Percentiles rank a stretch among this genome's conserved stretches.
These are phyloP conservation scores for Austroboletus niveus DNA, from an alignment of 1,284 basidiomycete genomes.

Conservation along the genomic window DNA sequence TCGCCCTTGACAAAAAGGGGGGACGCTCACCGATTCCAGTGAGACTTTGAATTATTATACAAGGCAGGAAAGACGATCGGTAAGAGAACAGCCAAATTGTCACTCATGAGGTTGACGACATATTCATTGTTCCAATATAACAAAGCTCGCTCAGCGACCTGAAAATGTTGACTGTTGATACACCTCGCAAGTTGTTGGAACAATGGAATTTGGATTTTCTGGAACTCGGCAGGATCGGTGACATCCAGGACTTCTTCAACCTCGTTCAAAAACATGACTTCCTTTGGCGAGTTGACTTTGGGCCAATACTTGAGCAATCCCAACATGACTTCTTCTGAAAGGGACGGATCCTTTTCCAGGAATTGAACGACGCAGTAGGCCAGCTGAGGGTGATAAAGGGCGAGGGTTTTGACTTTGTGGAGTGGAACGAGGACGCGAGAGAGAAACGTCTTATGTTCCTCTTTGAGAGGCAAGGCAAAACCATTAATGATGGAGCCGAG, in stretches of 20 bases:
- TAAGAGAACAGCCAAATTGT: slow-evolving; percentile 86
- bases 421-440: slow-evolving; percentile 94
- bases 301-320: slow-evolving; percentile 98
- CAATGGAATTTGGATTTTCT: slow-evolving; percentile 91
- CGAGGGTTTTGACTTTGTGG: slow-evolving; percentile 97
- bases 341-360: slow-evolving; percentile 90
- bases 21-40: slow-evolving; percentile 90
- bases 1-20: neutral
- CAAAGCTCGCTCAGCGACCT: slow-evolving; percentile 92
- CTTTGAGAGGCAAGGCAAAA: slow-evolving; percentile 96
- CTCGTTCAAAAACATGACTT: slow-evolving; percentile 99
- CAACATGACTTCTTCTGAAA: slow-evolving; percentile 95
- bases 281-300: slow-evolving; percentile 99
- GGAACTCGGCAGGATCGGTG: slow-evolving; percentile 95
- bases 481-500: slow-evolving; percentile 99
- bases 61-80: slow-evolving; percentile 98
- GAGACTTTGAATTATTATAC: slow-evolving; percentile 94
- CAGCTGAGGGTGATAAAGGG: slow-evolving; percentile 96
- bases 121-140: slow-evolving; percentile 99
- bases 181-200: slow-evolving; percentile 96
- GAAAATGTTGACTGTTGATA: slow-evolving; percentile 99
- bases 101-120: slow-evolving; percentile 98
- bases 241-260: slow-evolving; percentile 99
- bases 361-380: slow-evolving; percentile 99
- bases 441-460: slow-evolving; percentile 99